Evolutionary conservation across 2,329 filamentous ascomycete species (phyloP).

Genomic region (Diaporthe citri): DNA sequence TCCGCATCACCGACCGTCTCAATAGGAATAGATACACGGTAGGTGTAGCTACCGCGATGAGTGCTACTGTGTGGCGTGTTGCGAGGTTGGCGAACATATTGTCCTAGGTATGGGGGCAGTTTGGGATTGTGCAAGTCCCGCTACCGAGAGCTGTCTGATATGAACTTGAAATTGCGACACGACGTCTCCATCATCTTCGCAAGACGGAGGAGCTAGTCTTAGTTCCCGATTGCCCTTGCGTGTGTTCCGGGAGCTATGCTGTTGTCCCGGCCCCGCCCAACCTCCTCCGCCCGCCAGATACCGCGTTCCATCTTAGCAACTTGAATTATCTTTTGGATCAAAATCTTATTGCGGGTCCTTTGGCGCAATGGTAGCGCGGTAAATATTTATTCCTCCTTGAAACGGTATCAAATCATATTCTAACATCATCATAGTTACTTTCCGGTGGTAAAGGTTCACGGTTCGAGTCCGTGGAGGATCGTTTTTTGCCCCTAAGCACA

Average conservation of each 20-base stretch:
- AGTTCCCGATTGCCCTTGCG: not conserved
- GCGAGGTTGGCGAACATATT: not conserved
- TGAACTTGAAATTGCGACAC: not conserved
- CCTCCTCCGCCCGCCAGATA: not conserved
- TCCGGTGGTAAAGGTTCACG: conserved; percentile 33
- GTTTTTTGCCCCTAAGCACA: not conserved
- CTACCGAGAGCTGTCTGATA: no score
- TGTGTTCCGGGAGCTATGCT: not conserved
- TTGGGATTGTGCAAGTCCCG: not conserved
- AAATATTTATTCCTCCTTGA: no score
- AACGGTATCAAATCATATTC: not conserved
- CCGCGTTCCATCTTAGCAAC: no score
- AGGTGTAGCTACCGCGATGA: conserved; percentile 5
- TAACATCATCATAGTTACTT: not conserved
- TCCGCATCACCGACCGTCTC: conserved; percentile 20
- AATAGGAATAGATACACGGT: not conserved
- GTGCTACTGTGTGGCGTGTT: not conserved
- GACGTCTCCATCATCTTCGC: not conserved
- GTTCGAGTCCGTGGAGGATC: conserved; percentile 34
- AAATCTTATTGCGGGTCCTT: not conserved
- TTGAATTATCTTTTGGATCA: no score
- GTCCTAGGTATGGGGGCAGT: not conserved
- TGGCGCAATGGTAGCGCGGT: conserved; percentile 35
- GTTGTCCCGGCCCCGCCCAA: not conserved
- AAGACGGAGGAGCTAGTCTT: conserved; percentile 11